Evolutionary conservation across 2,329 filamentous ascomycete genomes (phyloP).

Genomic region (Hymenoscyphus linearis): DNA sequence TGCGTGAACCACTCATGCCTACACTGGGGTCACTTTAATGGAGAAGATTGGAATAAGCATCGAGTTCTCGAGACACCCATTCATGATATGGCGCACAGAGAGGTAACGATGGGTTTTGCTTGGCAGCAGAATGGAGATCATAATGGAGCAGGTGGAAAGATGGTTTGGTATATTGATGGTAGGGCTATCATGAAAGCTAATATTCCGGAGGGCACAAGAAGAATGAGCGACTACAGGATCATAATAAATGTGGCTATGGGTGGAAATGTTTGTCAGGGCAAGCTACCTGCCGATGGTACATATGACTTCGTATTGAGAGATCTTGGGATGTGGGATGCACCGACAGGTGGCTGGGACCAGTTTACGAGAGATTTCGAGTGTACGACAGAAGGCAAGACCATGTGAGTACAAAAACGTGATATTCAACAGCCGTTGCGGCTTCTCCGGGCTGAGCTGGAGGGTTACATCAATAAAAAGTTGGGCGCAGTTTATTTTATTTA

Average conservation of each 20-base stretch:
- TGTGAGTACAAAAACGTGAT: slow-evolving; percentile 22
- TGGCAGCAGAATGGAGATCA: slow-evolving; percentile 44
- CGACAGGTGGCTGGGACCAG: slow-evolving; percentile 47
- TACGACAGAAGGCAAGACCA: slow-evolving; percentile 21
- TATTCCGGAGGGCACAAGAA: slow-evolving; percentile 47
- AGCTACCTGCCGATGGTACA: slow-evolving; percentile 44
- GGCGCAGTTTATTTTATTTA: background rate
- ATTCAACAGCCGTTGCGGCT: slow-evolving; percentile 10
- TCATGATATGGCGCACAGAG: slow-evolving; percentile 40
- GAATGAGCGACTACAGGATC: slow-evolving; percentile 50
- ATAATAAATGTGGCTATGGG: slow-evolving; percentile 59
- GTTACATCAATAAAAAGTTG: background rate
- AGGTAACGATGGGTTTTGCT: slow-evolving; percentile 50
- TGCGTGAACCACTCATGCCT: slow-evolving; percentile 50
- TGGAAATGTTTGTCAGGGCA: slow-evolving; percentile 51
- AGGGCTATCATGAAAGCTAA: slow-evolving; percentile 50
- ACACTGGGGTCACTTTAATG: slow-evolving; percentile 53
- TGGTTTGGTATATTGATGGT: slow-evolving; percentile 57
- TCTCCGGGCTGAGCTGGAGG: slow-evolving; percentile 6
- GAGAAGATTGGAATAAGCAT: slow-evolving; percentile 51
- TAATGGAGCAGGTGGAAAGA: slow-evolving; percentile 37
- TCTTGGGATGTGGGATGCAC: slow-evolving; percentile 47
- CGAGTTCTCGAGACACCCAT: slow-evolving; percentile 48
- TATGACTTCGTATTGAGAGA: slow-evolving; percentile 53
- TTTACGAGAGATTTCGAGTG: slow-evolving; percentile 48